Evolutionary conservation across 2,329 filamentous ascomycete species (phyloP).

Genomic region (Botrytis fragariae): DNA sequence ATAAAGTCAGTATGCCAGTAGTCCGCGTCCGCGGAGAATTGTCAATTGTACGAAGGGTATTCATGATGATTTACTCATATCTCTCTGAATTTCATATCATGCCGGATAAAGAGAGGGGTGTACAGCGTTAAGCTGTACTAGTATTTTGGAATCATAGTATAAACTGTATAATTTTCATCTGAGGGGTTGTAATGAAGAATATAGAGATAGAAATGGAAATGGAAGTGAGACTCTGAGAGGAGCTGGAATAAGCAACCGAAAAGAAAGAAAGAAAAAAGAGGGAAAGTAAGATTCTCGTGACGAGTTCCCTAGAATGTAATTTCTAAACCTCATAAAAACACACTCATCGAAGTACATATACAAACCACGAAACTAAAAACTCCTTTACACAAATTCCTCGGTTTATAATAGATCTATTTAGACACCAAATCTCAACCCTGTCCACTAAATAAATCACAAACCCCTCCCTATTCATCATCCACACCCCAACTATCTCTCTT

Average conservation of each 20-base stretch:
- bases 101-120: background rate
- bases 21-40: background rate
- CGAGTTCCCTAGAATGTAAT: background rate
- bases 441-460: no score
- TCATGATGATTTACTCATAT: background rate
- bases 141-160: background rate
- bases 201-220: background rate
- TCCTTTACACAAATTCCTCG: background rate
- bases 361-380: background rate
- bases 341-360: fast-evolving
- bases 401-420: background rate
- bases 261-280: background rate
- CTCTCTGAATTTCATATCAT: background rate
- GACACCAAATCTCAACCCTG: no score
- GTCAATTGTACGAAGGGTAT: background rate
- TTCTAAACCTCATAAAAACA: background rate
- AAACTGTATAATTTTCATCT: no score
- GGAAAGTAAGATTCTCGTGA: background rate
- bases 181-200: background rate
- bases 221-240: background rate
- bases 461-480: background rate
- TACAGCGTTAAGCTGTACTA: background rate
- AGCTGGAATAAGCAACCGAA: background rate
- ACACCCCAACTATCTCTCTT: background rate
- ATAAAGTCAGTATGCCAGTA: fast-evolving